Evolutionary conservation across 2,329 filamentous ascomycete genomes (phyloP), one percentile per base, ranked within the genome.

Genomic region (Davidsoniella australis): DNA sequence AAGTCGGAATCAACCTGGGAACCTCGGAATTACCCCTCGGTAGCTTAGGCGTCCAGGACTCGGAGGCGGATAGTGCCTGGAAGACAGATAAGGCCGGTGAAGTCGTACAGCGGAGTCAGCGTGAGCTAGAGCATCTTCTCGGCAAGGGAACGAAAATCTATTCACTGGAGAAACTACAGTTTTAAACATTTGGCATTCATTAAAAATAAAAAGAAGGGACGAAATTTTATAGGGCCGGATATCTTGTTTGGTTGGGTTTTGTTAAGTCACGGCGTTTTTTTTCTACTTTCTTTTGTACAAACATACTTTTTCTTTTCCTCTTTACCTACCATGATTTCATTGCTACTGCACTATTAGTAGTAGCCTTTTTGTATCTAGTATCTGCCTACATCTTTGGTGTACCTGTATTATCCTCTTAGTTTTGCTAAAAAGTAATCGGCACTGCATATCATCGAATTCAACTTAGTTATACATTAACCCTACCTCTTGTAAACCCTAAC

Each of bases 81-180:
- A 78, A 85, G 72, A 66, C 83, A 56, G 68, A 79, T 56, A 69
- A 73, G 43, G 78, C 78, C 50, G 85, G 85, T 16, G 82, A 86
- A 66, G 68, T 85, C 39, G 71, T 79, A 54, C 68, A 74, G 61
- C 75, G 85, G 56, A 86, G 72, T 57, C 70, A 68, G 57, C 71
- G 86, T 62, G 82, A 94, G 66, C 78, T 80, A 52, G 85, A 83
- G 16, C 77, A 83, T 63, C 65, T 93, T 62, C 76, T 82, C 59
- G 85, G 82, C 60, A 82, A 84, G 66, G 80, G 80, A 61, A 81
- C 88, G 54, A 83, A 82, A 50, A 77, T 80, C 56, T 94, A 95
- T 66, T 85, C 83, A 43, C 72, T 89, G 56, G 86, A 94, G 66
- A 76, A 78, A 64, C 78, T 94, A 57, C 64, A 73, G 47, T 68